Conservation (phyloP, 768 basidiomycete genomes). For the Trametes elegans region DNA sequence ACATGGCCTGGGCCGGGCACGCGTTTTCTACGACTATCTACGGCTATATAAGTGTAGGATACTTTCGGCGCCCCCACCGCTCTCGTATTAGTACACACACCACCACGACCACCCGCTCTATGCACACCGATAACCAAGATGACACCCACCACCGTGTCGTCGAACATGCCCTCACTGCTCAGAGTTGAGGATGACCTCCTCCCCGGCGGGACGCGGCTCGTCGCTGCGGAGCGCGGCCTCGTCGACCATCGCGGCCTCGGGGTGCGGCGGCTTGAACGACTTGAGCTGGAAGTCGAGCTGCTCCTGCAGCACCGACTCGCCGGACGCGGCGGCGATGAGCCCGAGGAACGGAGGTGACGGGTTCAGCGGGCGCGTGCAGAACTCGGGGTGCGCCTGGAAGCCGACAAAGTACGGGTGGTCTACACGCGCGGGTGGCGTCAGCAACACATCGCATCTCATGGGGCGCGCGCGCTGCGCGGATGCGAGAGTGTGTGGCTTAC, state of each 20-base stretch:
- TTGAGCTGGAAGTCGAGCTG: conserved; percentile 67
- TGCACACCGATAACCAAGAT: background rate
- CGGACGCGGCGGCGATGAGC: conserved; percentile 80
- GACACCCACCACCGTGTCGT: too few species aligned
- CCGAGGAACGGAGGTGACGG: conserved; percentile 98
- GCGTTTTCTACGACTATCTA: conserved; percentile 4
- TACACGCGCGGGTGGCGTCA: conserved; percentile 29
- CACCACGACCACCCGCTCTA: background rate
- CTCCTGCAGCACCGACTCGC: conserved; percentile 54
- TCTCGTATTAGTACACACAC: background rate
- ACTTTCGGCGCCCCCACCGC: background rate
- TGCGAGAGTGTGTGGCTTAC: conserved; percentile 42
- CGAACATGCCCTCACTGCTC: conserved; percentile 14
- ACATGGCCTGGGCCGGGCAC: background rate
- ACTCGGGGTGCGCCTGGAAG: conserved; percentile 96
- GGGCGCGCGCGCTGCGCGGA: too few species aligned
- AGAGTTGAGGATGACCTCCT: conserved; percentile 24
- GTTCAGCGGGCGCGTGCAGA: conserved; percentile 96
- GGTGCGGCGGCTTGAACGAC: conserved; percentile 72
- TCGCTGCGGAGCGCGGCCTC: conserved; percentile 50
- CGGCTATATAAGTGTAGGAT: conserved; percentile 2
- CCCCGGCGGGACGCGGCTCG: conserved; percentile 21
- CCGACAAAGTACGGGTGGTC: conserved; percentile 95
- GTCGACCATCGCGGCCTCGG: conserved; percentile 68
- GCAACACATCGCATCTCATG: too few species aligned